Base-by-base conservation (phyloP, 192 early-diverging fungal genomes). In the Backusella morwellensis region DNA sequence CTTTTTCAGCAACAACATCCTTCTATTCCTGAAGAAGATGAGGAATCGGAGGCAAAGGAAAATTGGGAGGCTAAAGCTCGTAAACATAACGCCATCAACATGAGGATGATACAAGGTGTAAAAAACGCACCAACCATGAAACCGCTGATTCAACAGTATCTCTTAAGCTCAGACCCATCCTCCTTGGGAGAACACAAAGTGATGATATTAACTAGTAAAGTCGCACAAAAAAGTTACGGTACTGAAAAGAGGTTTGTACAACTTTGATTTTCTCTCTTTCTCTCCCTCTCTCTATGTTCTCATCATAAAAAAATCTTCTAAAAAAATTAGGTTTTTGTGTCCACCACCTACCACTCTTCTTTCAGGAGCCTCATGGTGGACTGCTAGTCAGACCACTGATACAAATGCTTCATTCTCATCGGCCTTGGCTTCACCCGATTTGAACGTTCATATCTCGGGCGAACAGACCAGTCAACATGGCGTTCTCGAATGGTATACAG, bases 221-320 rank as follows among this genome's bases (percentile, higher is more conserved):
- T 96, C 3, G 95, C 92, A 2, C 96, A 97, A 84, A 97, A 98
- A 66, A 93, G 91, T 0, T 98, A 97, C 75, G 96, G 95, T 15
- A 93, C 91, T 59, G 96, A 97, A 78, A 97, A 96, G 84, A 87
- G 96, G 85, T 90, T 71, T 40, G 42, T 73, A 73, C 21, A 14
- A 23, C 17, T 26, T 12, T 78, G 44, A 17, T 68, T n/a, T 44
- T 54, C 15, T 78, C 1, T 35, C 34, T 38, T 6, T 40, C 38
- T 40, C 38, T 68, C 26, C 36, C 52, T 68, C 38, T 19, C 38
- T 11, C 21, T 42, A 52, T 74, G 26, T 59, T 54, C 38, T 40
- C 19, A 26, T 63, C 40, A 32, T 42, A 35, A 29, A 41, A 41
- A 68, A 66, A 44, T 12, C 41, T 21, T 35, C 47, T 67, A 54